Base-by-base conservation (phyloP, 2,329 filamentous ascomycete genomes). In the Fusarium sp. region DNA sequence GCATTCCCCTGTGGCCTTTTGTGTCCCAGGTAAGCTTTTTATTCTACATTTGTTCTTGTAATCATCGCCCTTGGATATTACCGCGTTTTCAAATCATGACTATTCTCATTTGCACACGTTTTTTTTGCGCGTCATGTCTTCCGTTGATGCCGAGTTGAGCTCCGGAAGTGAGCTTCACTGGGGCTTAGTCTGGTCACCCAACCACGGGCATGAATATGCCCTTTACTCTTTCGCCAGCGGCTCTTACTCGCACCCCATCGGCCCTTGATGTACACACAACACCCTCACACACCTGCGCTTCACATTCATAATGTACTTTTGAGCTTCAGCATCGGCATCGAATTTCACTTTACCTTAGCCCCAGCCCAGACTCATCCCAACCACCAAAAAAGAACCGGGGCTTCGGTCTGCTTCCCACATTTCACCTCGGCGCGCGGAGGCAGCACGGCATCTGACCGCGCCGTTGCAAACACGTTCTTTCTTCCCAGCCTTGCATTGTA, bases 391-490 rank as follows among this genome's bases (percentile, higher is more conserved):
- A 62, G 72, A 35, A 63, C 74, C 20, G 72, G 72, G 72, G 72
- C 58, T 24, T 47, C 47, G 47, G 47, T 54, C 47, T 54, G 18
- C 16, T 20, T 64, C 56, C 40, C 61, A n/a, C 61, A 67, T 42
- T 62, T 52, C 63, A 38, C 65, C 69, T 67, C 61, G 69, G 54
- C 62, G 62, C 70, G 69, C 56, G 50, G 69, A 70, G 50, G 66
- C 54, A 72, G 57, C 66, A 72, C 66, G 42, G 59, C 69, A 72
- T 73, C 45, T 72, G 66, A 73, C 70, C 70, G 67, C 63, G 68
- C 59, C 64, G 56, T 35, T 68, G 34, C 45, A 68, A 66, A 67
- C 69, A 71, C 60, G 50, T 62, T 58, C 61, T 50, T 62, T 58
- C 61, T 24, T 37, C 50, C 57, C 64, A 52, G 34, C 61, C 54